phyloP scores from a whole-genome alignment of 2,329 filamentous ascomycete species.

The Trichocomaceae sp. region DNA sequence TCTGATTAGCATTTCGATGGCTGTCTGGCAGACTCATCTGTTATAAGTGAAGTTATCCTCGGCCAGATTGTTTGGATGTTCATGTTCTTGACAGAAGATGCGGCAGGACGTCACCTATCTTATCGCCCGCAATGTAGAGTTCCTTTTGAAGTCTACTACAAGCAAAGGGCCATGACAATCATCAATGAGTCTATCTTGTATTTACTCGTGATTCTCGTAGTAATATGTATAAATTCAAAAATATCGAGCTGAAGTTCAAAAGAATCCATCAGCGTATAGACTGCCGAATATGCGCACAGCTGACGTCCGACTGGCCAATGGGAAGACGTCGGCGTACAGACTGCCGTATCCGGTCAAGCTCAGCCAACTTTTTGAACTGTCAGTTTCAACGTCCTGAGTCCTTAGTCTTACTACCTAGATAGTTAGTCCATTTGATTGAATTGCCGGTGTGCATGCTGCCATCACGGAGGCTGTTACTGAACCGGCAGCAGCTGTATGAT shows the following conservation, averaged over 20 bases:
- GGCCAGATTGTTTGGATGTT: neutral
- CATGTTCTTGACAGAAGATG: neutral
- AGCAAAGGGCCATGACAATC: too few species aligned
- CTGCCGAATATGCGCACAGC: neutral
- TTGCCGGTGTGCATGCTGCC: neutral
- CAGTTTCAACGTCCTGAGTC: neutral
- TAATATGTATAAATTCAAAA: too few species aligned
- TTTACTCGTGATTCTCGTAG: too few species aligned
- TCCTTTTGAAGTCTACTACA: neutral
- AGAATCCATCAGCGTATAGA: neutral
- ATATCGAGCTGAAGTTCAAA: too few species aligned
- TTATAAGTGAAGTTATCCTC: neutral
- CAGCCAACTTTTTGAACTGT: neutral
- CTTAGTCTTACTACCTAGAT: neutral
- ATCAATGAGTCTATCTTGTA: too few species aligned
- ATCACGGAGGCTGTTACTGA: neutral
- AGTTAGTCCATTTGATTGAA: neutral
- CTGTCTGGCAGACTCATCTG: neutral
- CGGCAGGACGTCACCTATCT: too few species aligned
- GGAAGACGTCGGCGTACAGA: neutral
- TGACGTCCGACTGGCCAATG: neutral
- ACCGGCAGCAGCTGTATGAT: neutral
- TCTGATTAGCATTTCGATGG: slow-evolving; percentile 3
- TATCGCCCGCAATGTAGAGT: neutral
- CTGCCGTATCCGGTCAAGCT: neutral